These are phyloP conservation scores for Kockiozyma suomiensis DNA, from an alignment of 805 yeast species.

Conservation along the genomic window DNA sequence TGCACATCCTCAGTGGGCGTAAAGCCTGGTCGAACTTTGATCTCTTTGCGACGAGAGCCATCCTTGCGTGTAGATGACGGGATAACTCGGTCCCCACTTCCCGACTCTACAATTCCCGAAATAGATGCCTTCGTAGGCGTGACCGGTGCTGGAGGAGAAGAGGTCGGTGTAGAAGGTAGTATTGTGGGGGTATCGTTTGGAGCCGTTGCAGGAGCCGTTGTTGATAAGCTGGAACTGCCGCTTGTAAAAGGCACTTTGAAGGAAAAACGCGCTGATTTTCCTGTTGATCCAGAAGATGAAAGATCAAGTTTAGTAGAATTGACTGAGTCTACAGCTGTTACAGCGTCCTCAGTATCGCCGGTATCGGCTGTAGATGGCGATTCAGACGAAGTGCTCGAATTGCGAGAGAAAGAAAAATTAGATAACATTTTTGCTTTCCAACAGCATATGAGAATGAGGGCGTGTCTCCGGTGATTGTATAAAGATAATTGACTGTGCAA, in stretches of 20 bases:
- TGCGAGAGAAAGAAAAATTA: background rate
- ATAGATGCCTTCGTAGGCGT: background rate
- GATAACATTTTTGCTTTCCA: too few relatives aligned
- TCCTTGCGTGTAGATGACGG: slow-evolving; percentile 38
- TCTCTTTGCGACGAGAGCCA: slow-evolving; percentile 38
- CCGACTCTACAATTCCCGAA: slow-evolving; percentile 24
- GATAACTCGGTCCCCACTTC: slow-evolving; percentile 22
- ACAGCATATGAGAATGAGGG: too few relatives aligned
- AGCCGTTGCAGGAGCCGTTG: background rate
- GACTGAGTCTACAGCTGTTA: too few relatives aligned
- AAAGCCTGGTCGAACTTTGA: slow-evolving; percentile 40
- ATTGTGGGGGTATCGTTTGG: background rate
- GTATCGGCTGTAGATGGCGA: too few relatives aligned
- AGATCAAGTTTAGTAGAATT: background rate
- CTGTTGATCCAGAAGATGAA: background rate
- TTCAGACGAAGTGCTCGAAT: background rate
- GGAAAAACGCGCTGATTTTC: too few relatives aligned
- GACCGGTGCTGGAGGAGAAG: background rate
- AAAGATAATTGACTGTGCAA: too few relatives aligned
- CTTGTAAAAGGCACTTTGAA: background rate
- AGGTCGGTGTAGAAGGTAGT: background rate
- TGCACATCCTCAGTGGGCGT: slow-evolving; percentile 39
- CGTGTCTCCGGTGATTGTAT: too few relatives aligned
- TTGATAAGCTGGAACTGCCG: background rate
- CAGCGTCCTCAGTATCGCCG: too few relatives aligned